Evolutionary conservation across 2,329 filamentous ascomycete species (phyloP).

Genomic region (Colletotrichum aenigma): DNA sequence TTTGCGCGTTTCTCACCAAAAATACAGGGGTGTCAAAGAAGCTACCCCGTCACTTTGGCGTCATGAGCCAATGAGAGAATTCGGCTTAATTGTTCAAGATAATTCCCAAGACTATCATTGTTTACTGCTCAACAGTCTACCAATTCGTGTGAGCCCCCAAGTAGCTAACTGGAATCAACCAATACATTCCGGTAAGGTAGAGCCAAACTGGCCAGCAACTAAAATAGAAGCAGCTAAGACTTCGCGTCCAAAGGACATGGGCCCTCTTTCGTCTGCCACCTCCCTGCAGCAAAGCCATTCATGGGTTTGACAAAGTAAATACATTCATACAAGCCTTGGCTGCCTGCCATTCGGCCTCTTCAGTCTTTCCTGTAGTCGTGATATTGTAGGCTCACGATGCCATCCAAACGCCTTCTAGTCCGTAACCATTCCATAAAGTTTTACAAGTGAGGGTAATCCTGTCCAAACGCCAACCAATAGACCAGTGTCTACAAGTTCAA

Average conservation of each 20-base stretch:
- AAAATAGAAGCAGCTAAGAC: not conserved
- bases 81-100: not conserved
- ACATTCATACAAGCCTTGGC: not conserved
- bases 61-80: not conserved
- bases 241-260: not conserved
- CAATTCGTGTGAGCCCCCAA: not conserved
- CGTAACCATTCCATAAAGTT: not conserved
- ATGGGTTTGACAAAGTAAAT: not conserved
- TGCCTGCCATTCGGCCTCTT: not conserved
- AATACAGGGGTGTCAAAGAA: not conserved
- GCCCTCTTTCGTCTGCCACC: not conserved
- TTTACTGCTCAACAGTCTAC: not conserved
- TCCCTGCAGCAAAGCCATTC: not conserved
- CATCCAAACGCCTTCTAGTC: conserved; percentile 14
- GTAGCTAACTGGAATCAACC: not conserved
- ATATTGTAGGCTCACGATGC: conserved; percentile 3
- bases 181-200: not conserved
- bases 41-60: not conserved
- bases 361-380: not conserved
- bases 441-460: conserved; percentile 2
- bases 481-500: conserved; percentile 28
- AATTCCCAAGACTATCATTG: not conserved
- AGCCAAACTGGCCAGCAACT: not conserved
- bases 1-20: conserved; percentile 1
- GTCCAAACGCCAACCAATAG: conserved; percentile 4